Percentiles rank a stretch among this genome's conserved stretches.
phyloP scores from a whole-genome alignment of 805 yeast genomes.

The Pichia membranifaciens region DNA sequence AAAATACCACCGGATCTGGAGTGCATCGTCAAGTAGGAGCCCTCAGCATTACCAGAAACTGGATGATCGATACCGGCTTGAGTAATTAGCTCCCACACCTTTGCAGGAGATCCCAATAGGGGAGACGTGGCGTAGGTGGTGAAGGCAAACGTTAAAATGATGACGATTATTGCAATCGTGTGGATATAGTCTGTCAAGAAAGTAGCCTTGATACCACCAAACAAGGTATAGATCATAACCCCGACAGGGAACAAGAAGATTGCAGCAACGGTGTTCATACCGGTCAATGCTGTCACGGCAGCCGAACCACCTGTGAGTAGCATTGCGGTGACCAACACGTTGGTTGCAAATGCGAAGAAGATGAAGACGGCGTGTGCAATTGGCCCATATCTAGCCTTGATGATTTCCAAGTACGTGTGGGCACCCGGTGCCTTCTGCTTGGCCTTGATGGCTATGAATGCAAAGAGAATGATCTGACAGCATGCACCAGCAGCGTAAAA shows the following conservation, averaged over 20 bases:
- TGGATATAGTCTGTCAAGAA: constrained; percentile 75
- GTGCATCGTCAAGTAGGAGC: constrained; percentile 84
- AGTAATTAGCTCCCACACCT: constrained; percentile 68
- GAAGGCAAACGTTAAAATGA: constrained; percentile 77
- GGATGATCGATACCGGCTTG: constrained; percentile 58
- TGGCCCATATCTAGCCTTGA: constrained; percentile 76
- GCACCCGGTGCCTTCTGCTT: constrained; percentile 88
- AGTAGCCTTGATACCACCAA: constrained; percentile 82
- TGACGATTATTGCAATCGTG: constrained; percentile 73
- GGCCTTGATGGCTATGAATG: constrained; percentile 81
- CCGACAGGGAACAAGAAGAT: constrained; percentile 79
- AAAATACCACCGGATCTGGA: constrained; percentile 85
- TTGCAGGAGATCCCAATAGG: constrained; percentile 73
- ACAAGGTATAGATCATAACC: constrained; percentile 64
- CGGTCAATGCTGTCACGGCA: constrained; percentile 72
- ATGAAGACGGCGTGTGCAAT: constrained; percentile 62
- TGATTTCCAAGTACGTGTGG: constrained; percentile 84
- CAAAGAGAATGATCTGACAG: constrained; percentile 80
- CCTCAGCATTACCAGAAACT: constrained; percentile 72
- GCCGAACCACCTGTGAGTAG: constrained; percentile 87
- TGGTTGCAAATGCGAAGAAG: constrained; percentile 82
- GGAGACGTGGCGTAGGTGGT: constrained; percentile 67
- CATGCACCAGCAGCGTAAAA: constrained; percentile 86
- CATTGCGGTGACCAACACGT: constrained; percentile 89
- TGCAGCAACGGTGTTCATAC: constrained; percentile 72